Evolutionary conservation across 2,329 filamentous ascomycete species (phyloP).

Genomic region (Diaporthe citriasiana): DNA sequence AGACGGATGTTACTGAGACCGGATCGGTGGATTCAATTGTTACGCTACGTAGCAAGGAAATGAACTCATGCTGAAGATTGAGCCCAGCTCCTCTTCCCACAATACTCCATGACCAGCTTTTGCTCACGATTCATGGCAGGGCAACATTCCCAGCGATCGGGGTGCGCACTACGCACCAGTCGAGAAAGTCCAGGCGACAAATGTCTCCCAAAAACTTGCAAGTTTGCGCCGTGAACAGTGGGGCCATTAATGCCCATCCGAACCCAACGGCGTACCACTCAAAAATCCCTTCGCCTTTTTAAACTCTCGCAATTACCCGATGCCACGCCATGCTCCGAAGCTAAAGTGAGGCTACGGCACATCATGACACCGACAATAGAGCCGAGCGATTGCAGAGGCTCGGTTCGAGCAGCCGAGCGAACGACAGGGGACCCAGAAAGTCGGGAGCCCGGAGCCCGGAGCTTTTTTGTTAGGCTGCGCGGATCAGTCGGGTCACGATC

Average conservation of each 20-base stretch:
- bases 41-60: conserved; percentile 17
- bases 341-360: conserved; percentile 10
- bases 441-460: neutral
- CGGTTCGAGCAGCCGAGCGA: conserved; percentile 1
- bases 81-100: neutral
- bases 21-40: neutral
- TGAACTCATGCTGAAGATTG: conserved; percentile 7
- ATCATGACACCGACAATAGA: conserved; percentile 14
- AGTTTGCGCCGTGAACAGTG: neutral
- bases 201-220: neutral
- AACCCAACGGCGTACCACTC: neutral
- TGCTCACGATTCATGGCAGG: neutral
- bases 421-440: conserved; percentile 4
- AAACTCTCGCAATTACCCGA: neutral
- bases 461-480: neutral
- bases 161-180: neutral
- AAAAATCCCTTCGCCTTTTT: neutral
- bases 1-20: conserved; percentile 10
- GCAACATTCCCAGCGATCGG: neutral
- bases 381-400: conserved; percentile 4
- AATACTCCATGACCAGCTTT: neutral
- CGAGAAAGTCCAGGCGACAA: conserved; percentile 1
- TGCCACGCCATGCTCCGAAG: neutral
- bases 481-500: neutral
- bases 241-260: neutral